Conservation (phyloP, 768 basidiomycete genomes). For the Termitomyces sp. region DNA sequence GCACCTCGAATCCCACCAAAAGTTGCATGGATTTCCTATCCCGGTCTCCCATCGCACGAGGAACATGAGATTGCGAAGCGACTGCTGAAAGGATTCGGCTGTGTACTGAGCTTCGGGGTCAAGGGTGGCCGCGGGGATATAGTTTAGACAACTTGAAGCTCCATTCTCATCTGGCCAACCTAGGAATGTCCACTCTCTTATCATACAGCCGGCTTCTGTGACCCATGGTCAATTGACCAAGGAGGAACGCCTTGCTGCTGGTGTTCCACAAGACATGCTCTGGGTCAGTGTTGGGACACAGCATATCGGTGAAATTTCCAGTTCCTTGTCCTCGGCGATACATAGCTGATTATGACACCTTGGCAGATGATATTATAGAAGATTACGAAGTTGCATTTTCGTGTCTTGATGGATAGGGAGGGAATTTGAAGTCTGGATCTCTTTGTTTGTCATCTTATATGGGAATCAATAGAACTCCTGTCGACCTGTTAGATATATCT, state of each 20-base stretch:
- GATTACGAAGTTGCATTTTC: slow-evolving; percentile 10
- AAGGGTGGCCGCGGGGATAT: slow-evolving; percentile 32
- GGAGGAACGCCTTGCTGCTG: slow-evolving; percentile 43
- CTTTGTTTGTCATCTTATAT: neutral
- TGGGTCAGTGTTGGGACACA: slow-evolving; percentile 32
- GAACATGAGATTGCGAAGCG: slow-evolving; percentile 45
- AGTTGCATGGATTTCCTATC: slow-evolving; percentile 60
- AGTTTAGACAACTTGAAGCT: slow-evolving; percentile 35
- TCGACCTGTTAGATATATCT: neutral
- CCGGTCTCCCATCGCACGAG: slow-evolving; percentile 47
- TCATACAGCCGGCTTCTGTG: slow-evolving; percentile 56
- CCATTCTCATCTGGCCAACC: slow-evolving; percentile 28
- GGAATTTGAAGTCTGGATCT: neutral
- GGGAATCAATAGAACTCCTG: neutral
- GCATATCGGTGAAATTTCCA: slow-evolving; percentile 7
- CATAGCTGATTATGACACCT: neutral
- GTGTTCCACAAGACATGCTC: slow-evolving; percentile 55
- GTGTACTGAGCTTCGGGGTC: slow-evolving; percentile 61
- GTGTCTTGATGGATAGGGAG: neutral
- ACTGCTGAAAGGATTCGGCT: slow-evolving; percentile 45
- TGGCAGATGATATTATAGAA: slow-evolving; percentile 9
- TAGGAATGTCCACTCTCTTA: slow-evolving; percentile 51
- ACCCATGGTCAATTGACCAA: slow-evolving; percentile 52
- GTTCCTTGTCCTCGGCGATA: too few species aligned
- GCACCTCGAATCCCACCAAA: slow-evolving; percentile 49